Percentiles rank a stretch among this genome's conserved stretches.
phyloP scores from a whole-genome alignment of 192 early-diverging fungal genomes.

The Kickxella alabastrina region DNA sequence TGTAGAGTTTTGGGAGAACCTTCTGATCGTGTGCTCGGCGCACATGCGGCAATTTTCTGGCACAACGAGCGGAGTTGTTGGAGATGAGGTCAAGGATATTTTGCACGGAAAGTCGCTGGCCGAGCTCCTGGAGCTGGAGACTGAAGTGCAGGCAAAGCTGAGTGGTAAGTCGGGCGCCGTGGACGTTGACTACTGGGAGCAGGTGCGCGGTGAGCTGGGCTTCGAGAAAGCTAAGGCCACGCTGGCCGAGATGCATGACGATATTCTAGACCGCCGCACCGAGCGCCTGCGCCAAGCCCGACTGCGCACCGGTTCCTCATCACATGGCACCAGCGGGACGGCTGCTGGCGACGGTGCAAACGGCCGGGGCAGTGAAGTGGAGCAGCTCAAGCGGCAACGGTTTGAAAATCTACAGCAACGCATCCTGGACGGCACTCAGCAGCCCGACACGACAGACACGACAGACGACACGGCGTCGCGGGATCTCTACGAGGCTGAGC shows the following conservation, averaged over 20 bases:
- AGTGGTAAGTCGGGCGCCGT: conserved; percentile 57
- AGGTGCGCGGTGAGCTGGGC: conserved; percentile 64
- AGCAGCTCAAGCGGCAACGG: conserved; percentile 51
- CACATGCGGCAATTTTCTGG: conserved; percentile 42
- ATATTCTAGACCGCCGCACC: conserved; percentile 67
- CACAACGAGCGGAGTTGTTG: conserved; percentile 12
- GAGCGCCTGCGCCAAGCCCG: conserved; percentile 65
- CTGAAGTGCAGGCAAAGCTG: conserved; percentile 73
- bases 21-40: conserved; percentile 79
- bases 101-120: conserved; percentile 69
- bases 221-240: conserved; percentile 77
- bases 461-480: conserved; percentile 9
- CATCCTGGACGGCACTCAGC: conserved; percentile 20
- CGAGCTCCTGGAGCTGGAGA: conserved; percentile 69
- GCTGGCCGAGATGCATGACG: conserved; percentile 73
- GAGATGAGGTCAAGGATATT: conserved; percentile 62
- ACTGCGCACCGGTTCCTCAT: conserved; percentile 20
- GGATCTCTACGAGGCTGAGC: conserved; percentile 66
- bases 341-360: conserved; percentile 16
- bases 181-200: conserved; percentile 97
- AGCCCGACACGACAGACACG: not conserved
- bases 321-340: conserved; percentile 44
- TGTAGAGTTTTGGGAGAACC: conserved; percentile 79
- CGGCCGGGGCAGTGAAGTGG: conserved; percentile 40
- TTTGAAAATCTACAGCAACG: conserved; percentile 43